Percentiles rank a stretch among this genome's conserved stretches.
These are phyloP conservation scores for Lipomyces mesembrius DNA, from an alignment of 805 yeast genomes.

Conservation along the genomic window DNA sequence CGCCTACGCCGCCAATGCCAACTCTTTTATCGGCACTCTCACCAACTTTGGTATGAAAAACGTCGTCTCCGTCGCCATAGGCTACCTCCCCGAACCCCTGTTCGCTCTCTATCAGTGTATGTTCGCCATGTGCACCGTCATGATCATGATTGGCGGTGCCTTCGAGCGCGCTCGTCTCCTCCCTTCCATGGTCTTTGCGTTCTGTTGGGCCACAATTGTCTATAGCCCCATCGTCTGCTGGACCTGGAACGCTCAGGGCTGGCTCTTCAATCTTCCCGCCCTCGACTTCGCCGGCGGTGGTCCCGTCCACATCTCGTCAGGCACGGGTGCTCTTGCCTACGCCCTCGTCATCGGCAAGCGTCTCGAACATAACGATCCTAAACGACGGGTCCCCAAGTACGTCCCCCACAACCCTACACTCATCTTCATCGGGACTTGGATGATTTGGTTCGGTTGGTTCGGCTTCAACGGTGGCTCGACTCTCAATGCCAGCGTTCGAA, in stretches of 20 bases:
- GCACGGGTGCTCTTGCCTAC: constrained; percentile 92
- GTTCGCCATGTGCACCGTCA: constrained; percentile 94
- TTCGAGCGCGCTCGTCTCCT: constrained; percentile 95
- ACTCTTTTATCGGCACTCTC: constrained; percentile 79
- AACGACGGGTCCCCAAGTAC: constrained; percentile 21
- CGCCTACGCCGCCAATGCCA: constrained; percentile 72
- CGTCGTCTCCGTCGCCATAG: constrained; percentile 76
- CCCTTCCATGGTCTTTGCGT: constrained; percentile 94
- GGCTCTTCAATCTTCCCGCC: constrained; percentile 83
- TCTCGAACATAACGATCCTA: constrained; percentile 52
- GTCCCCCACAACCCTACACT: constrained; percentile 87
- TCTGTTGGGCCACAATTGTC: constrained; percentile 92
- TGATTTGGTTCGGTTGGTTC: constrained; percentile 99
- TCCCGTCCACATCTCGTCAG: constrained; percentile 94
- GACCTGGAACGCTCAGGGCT: constrained; percentile 96
- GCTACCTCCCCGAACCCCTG: constrained; percentile 83
- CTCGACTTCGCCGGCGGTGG: constrained; percentile 99
- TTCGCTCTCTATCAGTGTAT: constrained; percentile 93
- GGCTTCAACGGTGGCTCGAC: constrained; percentile 99
- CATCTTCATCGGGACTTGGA: constrained; percentile 88
- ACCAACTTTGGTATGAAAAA: constrained; percentile 78
- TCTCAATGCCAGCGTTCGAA: constrained; percentile 89
- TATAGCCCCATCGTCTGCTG: constrained; percentile 96
- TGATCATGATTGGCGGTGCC: constrained; percentile 96
- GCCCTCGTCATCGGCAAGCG: constrained; percentile 91